These are phyloP conservation scores for Nitzschia inconspicua DNA, from an alignment of 108 stramenopile species.

Conservation along the genomic window DNA sequence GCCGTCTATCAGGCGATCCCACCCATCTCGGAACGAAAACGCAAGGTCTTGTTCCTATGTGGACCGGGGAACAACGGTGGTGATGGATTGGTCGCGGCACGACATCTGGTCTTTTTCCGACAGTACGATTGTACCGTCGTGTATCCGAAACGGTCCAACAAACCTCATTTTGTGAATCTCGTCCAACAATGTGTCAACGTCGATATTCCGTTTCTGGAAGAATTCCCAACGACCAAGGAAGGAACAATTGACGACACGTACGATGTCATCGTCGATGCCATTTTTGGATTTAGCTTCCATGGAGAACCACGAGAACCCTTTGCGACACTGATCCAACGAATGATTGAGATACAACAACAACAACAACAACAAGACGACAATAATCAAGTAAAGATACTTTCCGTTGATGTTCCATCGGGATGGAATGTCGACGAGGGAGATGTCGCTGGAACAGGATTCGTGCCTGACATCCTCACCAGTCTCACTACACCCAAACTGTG, in stretches of 20 bases:
- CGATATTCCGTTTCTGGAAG: constrained; percentile 59
- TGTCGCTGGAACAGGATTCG: constrained; percentile 39
- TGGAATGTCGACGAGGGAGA: constrained; percentile 89
- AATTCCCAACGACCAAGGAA: constrained; percentile 36
- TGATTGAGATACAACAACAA: constrained; percentile 39
- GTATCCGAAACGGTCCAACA: constrained; percentile 78
- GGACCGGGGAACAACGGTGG: constrained; percentile 99
- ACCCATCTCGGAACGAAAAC: constrained; percentile 11
- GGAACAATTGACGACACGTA: background rate
- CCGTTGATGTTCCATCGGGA: constrained; percentile 94
- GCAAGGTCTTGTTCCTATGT: constrained; percentile 53
- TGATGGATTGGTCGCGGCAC: constrained; percentile 98
- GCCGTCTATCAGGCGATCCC: constrained; percentile 66
- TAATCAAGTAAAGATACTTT: constrained; percentile 47
- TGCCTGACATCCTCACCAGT: constrained; percentile 83
- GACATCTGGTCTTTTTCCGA: constrained; percentile 92
- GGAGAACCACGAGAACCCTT: constrained; percentile 89
- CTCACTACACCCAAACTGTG: constrained; percentile 93
- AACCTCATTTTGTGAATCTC: constrained; percentile 59
- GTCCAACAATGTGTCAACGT: constrained; percentile 88
- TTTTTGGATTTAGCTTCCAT: constrained; percentile 96
- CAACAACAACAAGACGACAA: constrained; percentile 10
- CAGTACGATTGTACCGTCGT: constrained; percentile 69
- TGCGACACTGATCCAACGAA: constrained; percentile 61
- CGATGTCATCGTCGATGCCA: constrained; percentile 85